Evolutionary conservation across 2,329 filamentous ascomycete species (phyloP).

Genomic region (Calonectria crousiana): DNA sequence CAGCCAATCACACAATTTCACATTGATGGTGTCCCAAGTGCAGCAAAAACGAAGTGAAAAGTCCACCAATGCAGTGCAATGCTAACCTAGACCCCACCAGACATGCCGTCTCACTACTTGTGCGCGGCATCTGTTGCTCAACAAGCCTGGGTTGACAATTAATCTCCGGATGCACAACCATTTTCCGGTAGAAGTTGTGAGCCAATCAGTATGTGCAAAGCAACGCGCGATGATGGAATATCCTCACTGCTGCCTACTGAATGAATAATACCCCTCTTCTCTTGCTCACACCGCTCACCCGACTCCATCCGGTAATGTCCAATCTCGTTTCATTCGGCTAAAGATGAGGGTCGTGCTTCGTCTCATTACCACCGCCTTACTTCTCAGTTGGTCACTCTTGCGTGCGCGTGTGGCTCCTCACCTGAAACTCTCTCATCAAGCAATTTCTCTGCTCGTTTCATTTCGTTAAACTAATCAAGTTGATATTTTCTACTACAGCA

Average conservation of each 20-base stretch:
- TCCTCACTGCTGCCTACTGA: not conserved
- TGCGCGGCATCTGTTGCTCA: not conserved
- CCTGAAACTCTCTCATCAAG: not conserved
- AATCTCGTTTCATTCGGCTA: not conserved
- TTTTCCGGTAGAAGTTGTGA: not conserved
- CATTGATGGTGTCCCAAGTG: not conserved
- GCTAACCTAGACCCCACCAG: not conserved
- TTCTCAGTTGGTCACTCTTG: not conserved
- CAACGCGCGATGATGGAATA: not conserved
- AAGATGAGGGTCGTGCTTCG: not conserved
- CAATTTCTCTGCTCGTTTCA: not conserved
- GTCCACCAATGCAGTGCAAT: not conserved
- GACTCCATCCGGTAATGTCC: not conserved
- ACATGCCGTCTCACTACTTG: not conserved
- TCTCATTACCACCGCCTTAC: not conserved
- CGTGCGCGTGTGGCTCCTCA: not conserved
- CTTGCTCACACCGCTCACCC: not conserved
- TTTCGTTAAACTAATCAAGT: not conserved
- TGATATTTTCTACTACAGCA: not conserved
- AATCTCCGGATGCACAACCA: not conserved
- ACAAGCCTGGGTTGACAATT: not conserved
- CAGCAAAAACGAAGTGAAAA: not conserved
- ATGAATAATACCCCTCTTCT: not conserved
- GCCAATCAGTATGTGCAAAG: not conserved
- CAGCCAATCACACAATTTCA: not conserved